Conservation (phyloP, 768 basidiomycete genomes). For the Suillus clintonianus region DNA sequence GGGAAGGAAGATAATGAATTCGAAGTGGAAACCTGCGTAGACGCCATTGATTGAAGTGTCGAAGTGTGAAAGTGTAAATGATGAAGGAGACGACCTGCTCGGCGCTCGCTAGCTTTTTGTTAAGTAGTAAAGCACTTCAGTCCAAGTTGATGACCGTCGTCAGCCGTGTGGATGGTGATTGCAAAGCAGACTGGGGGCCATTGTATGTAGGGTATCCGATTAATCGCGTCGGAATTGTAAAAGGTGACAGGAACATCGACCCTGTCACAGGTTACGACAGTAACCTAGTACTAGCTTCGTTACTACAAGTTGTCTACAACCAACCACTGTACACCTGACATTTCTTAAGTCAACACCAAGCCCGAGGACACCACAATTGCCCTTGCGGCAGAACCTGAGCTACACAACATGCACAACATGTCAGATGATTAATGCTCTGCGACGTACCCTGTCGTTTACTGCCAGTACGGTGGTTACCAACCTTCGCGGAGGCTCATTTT, state of each 20-base stretch:
- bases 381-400: no score
- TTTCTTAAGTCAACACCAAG: no score
- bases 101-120: not conserved
- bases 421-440: not conserved
- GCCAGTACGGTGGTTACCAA: not conserved
- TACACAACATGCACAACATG: not conserved
- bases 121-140: not conserved
- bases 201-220: not conserved
- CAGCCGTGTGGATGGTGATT: not conserved
- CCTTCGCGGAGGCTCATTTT: not conserved
- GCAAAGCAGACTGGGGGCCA: not conserved
- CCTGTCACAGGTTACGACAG: no score
- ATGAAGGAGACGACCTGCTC: not conserved
- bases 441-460: no score
- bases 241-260: no score
- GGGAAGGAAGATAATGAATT: constrained; percentile 38
- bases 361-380: no score
- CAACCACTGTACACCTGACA: no score
- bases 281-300: no score
- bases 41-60: not conserved
- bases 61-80: not conserved
- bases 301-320: no score
- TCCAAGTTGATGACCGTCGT: not conserved
- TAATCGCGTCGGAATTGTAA: not conserved
- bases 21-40: constrained; percentile 1